Conservation (phyloP, 192 early-diverging fungal species). For the Gorgonomyces haynaldii region DNA sequence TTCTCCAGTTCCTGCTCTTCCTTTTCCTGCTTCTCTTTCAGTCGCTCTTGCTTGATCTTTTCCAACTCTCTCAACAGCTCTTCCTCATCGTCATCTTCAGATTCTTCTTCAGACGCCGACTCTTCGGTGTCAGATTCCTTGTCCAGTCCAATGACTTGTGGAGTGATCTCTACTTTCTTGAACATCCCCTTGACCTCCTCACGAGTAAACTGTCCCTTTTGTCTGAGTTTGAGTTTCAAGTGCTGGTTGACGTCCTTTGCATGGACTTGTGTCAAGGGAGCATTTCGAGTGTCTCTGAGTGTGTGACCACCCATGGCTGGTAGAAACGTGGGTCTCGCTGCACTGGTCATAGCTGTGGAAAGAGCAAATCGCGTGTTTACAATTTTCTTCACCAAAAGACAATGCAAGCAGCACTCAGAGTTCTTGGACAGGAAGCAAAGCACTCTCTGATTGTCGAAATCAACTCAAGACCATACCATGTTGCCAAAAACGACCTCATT, state of each 20-base stretch:
- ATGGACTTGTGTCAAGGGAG: slow-evolving; percentile 16
- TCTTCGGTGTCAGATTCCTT: slow-evolving; percentile 1
- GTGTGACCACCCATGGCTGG: slow-evolving; percentile 39
- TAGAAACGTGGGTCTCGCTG: slow-evolving; percentile 31
- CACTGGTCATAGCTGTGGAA: slow-evolving; percentile 1
- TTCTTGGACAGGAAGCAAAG: neutral
- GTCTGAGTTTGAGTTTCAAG: slow-evolving; percentile 35
- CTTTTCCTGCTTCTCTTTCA: slow-evolving; percentile 72
- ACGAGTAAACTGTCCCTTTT: neutral
- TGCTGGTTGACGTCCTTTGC: slow-evolving; percentile 27
- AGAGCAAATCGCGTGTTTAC: too few relatives aligned
- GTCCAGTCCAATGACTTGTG: slow-evolving; percentile 16
- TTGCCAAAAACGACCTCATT: slow-evolving; percentile 80
- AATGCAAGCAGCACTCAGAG: neutral
- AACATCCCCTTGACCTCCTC: slow-evolving; percentile 25
- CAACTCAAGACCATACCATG: slow-evolving; percentile 74
- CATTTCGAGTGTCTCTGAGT: slow-evolving; percentile 31
- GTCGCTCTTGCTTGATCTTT: slow-evolving; percentile 88
- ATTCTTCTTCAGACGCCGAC: neutral
- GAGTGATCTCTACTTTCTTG: slow-evolving; percentile 23
- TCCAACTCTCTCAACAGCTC: slow-evolving; percentile 57
- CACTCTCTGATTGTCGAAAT: slow-evolving; percentile 39
- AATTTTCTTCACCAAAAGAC: neutral
- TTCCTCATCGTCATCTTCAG: slow-evolving; percentile 20
- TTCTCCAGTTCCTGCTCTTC: slow-evolving; percentile 47